Evolutionary conservation across 768 basidiomycete species (phyloP).

Genomic region (Pleurotus citrinopileatus): DNA sequence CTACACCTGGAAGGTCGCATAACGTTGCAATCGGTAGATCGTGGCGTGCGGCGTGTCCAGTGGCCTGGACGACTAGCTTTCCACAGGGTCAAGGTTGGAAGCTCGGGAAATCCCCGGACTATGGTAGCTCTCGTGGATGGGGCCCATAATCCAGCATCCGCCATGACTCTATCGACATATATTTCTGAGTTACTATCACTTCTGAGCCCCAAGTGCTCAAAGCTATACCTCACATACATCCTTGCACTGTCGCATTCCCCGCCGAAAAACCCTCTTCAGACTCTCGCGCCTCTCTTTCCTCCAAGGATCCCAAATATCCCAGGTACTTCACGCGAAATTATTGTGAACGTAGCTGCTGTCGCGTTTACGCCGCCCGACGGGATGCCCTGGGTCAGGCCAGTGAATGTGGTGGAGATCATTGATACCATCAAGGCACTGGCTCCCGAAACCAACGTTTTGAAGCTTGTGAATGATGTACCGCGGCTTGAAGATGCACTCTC

Average conservation of each 20-base stretch:
- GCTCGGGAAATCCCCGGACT: too few relatives aligned
- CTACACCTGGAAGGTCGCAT: conserved; percentile 32
- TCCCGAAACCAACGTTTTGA: conserved; percentile 47
- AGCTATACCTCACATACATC: conserved; percentile 61
- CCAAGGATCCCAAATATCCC: conserved; percentile 24
- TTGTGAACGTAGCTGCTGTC: conserved; percentile 49
- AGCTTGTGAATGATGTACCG: conserved; percentile 28
- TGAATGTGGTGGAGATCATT: conserved; percentile 48
- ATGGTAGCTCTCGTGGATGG: conserved; percentile 78
- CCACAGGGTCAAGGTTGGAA: conserved; percentile 27
- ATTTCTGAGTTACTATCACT: conserved; percentile 37
- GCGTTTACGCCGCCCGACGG: conserved; percentile 76
- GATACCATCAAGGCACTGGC: conserved; percentile 40
- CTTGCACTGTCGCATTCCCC: conserved; percentile 85
- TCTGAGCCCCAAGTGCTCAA: conserved; percentile 3
- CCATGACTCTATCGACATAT: conserved; percentile 64
- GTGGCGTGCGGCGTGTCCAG: conserved; percentile 54
- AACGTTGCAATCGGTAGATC: conserved; percentile 43
- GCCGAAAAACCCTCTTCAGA: conserved; percentile 74
- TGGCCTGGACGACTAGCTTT: conserved; percentile 91
- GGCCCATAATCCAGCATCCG: conserved; percentile 87
- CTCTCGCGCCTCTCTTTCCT: conserved; percentile 64
- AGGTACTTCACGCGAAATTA: conserved; percentile 24
- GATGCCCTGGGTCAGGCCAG: conserved; percentile 92
- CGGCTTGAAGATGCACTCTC: conserved; percentile 27